Conservation (phyloP, 352 stramenopile species). For the Globisporangium spiculum region DNA sequence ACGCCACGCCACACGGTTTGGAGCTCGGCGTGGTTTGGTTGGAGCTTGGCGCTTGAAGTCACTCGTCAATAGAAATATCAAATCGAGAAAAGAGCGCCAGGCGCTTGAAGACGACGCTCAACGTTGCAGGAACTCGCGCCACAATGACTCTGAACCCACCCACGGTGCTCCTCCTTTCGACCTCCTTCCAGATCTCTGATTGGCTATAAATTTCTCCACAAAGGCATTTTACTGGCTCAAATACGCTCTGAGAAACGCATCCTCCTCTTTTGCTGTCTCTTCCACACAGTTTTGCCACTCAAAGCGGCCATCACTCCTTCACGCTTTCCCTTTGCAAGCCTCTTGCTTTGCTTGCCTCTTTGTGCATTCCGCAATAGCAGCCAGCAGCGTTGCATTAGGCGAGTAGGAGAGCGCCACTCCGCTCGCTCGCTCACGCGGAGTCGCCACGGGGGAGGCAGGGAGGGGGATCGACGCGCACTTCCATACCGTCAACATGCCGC, state of each 20-base stretch:
- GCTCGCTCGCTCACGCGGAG: not conserved
- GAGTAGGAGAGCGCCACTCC: not conserved
- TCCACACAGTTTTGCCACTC: not conserved
- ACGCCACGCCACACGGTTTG: too few species aligned
- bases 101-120: not conserved
- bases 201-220: not conserved
- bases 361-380: not conserved
- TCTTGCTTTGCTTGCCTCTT: not conserved
- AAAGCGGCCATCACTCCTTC: not conserved
- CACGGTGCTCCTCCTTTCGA: not conserved
- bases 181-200: not conserved
- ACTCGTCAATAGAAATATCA: not conserved
- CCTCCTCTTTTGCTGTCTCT: not conserved
- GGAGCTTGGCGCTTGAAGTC: not conserved
- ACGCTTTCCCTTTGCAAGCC: not conserved
- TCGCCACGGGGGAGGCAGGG: not conserved
- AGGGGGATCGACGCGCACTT: not conserved
- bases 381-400: not conserved
- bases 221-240: not conserved
- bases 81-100: not conserved
- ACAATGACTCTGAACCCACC: not conserved
- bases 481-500: constrained; percentile 6
- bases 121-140: not conserved
- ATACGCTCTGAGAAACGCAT: not conserved
- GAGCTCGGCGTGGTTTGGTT: not conserved